These are phyloP conservation scores for Claviceps paspali DNA, from an alignment of 2,329 filamentous ascomycete species.

Conservation along the genomic window DNA sequence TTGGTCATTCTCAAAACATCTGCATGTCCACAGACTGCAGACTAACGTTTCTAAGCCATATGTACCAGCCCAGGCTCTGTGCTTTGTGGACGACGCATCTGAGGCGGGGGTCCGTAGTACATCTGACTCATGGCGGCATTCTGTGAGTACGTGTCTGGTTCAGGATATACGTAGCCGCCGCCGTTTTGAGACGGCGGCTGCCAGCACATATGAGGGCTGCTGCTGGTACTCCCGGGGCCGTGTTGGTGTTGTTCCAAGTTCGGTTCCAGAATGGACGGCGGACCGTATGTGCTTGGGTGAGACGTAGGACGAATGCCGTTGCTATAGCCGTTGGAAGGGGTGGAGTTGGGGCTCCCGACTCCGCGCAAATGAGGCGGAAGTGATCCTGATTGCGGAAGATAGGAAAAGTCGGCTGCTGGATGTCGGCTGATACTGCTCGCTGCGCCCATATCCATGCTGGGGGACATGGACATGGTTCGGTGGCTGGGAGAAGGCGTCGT, in stretches of 20 bases:
- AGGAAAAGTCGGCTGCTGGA: slow-evolving; percentile 44
- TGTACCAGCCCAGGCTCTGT: slow-evolving; percentile 44
- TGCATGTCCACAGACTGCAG: slow-evolving; percentile 2
- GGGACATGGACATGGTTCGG: slow-evolving; percentile 64
- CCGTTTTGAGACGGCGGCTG: slow-evolving; percentile 62
- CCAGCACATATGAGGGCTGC: slow-evolving; percentile 88
- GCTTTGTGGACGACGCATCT: slow-evolving; percentile 59
- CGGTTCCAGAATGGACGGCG: slow-evolving; percentile 72
- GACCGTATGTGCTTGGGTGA: slow-evolving; percentile 70
- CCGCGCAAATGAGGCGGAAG: slow-evolving; percentile 75
- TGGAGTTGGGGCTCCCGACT: slow-evolving; percentile 54
- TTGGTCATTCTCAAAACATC: slow-evolving; percentile 1
- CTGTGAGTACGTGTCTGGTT: slow-evolving; percentile 58
- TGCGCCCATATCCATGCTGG: slow-evolving; percentile 56
- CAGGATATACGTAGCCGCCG: slow-evolving; percentile 62
- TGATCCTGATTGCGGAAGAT: slow-evolving; percentile 57
- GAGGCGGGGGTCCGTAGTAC: slow-evolving; percentile 52
- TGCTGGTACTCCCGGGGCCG: slow-evolving; percentile 51
- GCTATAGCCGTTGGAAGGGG: slow-evolving; percentile 39
- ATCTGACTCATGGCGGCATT: slow-evolving; percentile 47
- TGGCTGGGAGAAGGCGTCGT: slow-evolving; percentile 76
- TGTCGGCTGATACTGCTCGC: slow-evolving; percentile 53
- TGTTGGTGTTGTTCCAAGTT: slow-evolving; percentile 63
- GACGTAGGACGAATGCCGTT: slow-evolving; percentile 57
- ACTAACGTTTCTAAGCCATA: slow-evolving; percentile 20